Conservation (phyloP, 1,284 basidiomycete species). For the Heterobasidion occidentale region DNA sequence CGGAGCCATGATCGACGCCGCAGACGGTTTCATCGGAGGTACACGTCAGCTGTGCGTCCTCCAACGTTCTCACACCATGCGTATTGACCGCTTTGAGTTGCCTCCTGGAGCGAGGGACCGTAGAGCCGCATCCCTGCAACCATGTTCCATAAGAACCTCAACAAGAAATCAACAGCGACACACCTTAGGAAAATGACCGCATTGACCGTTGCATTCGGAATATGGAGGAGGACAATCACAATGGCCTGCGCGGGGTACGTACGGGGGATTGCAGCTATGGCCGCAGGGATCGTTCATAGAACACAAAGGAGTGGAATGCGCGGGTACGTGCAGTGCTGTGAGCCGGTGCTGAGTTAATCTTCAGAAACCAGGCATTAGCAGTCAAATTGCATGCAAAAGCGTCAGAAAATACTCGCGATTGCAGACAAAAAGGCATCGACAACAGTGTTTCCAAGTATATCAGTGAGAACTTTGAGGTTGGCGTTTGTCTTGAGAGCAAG, state of each 20-base stretch:
- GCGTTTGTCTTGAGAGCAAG: conserved; percentile 12
- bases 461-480: conserved; percentile 10
- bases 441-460: conserved; percentile 11
- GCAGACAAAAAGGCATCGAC: conserved; percentile 11
- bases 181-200: conserved; percentile 10
- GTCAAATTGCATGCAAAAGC: too few species aligned
- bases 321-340: conserved; percentile 12
- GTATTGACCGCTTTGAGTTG: not conserved
- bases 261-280: conserved; percentile 11
- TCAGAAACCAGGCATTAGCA: not conserved
- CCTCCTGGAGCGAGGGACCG: conserved; percentile 1
- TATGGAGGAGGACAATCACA: conserved; percentile 15
- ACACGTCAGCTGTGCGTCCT: conserved; percentile 8
- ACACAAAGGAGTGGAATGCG: conserved; percentile 10
- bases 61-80: conserved; percentile 1
- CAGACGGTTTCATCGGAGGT: conserved; percentile 9
- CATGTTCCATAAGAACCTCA: not conserved
- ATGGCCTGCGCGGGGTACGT: conserved; percentile 6
- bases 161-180: not conserved
- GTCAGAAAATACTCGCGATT: conserved; percentile 8
- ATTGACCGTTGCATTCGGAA: conserved; percentile 15
- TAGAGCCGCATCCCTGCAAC: conserved; percentile 10
- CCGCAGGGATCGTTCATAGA: conserved; percentile 11
- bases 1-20: conserved; percentile 7
- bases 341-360: conserved; percentile 9